phyloP scores from a whole-genome alignment of 345 rosid species.

The Gossypium anomalum region DNA sequence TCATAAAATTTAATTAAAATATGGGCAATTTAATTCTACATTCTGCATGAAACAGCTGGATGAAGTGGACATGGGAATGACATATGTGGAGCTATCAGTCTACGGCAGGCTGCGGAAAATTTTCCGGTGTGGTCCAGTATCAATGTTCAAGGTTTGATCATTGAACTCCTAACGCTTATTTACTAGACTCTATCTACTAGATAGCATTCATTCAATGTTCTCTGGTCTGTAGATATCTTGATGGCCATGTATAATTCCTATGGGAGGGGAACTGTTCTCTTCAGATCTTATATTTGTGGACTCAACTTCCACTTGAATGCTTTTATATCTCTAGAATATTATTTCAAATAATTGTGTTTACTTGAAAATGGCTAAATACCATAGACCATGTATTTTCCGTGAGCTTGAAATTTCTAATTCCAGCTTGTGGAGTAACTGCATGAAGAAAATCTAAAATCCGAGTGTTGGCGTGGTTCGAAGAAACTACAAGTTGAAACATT shows the following conservation, averaged over 20 bases:
- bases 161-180: not conserved
- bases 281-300: not conserved
- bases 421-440: not conserved
- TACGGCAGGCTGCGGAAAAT: constrained; percentile 77
- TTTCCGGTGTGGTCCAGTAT: constrained; percentile 89
- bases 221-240: not conserved
- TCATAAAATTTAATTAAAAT: not conserved
- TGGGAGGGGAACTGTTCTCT: not conserved
- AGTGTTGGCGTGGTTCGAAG: not conserved
- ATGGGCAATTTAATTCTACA: not conserved
- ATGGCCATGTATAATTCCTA: not conserved
- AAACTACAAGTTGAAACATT: not conserved
- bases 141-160: constrained; percentile 82
- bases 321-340: not conserved
- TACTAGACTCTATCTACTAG: not conserved
- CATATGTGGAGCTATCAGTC: constrained; percentile 86
- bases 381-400: not conserved
- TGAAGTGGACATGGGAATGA: constrained; percentile 92
- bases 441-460: not conserved
- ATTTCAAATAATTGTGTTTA: not conserved
- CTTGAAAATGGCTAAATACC: not conserved
- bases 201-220: not conserved
- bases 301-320: not conserved
- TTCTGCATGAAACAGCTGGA: constrained; percentile 56
- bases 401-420: not conserved